phyloP scores from a whole-genome alignment of 1,284 basidiomycete genomes.

The Tilletia horrida region DNA sequence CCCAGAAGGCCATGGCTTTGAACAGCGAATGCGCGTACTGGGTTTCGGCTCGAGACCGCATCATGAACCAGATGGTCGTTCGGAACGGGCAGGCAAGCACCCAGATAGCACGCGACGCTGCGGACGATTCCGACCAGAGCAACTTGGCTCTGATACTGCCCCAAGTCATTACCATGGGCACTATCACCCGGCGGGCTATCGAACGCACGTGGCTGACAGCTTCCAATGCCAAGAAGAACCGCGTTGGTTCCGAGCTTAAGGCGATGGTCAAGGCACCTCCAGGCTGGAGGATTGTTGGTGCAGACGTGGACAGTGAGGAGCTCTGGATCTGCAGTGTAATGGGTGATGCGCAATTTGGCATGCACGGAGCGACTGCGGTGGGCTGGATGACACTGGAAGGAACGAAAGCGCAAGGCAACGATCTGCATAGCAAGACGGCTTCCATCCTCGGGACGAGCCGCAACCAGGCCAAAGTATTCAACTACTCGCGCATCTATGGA shows the following conservation, averaged over 20 bases:
- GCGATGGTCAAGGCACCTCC: conserved; percentile 92
- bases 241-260: conserved; percentile 95
- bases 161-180: conserved; percentile 97
- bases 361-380: conserved; percentile 93
- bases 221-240: conserved; percentile 94
- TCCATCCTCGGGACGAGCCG: conserved; percentile 86
- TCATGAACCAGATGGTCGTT: conserved; percentile 88
- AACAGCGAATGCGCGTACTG: conserved; percentile 96
- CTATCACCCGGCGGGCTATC: conserved; percentile 92
- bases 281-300: conserved; percentile 91
- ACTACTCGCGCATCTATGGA: conserved; percentile 97
- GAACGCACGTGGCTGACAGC: conserved; percentile 98
- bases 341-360: conserved; percentile 96
- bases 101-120: conserved; percentile 58
- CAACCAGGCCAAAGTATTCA: conserved; percentile 97
- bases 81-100: conserved; percentile 65
- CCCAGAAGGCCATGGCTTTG: conserved; percentile 76
- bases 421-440: conserved; percentile 95
- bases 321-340: conserved; percentile 98
- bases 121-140: conserved; percentile 8
- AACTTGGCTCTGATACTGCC: conserved; percentile 78
- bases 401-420: conserved; percentile 92
- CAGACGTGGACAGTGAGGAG: conserved; percentile 98
- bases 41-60: conserved; percentile 89
- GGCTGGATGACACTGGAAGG: conserved; percentile 99